Evolutionary conservation across 352 stramenopile genomes (phyloP), one percentile per base, ranked within the genome.

Genomic region (Phytophthora megakarya): DNA sequence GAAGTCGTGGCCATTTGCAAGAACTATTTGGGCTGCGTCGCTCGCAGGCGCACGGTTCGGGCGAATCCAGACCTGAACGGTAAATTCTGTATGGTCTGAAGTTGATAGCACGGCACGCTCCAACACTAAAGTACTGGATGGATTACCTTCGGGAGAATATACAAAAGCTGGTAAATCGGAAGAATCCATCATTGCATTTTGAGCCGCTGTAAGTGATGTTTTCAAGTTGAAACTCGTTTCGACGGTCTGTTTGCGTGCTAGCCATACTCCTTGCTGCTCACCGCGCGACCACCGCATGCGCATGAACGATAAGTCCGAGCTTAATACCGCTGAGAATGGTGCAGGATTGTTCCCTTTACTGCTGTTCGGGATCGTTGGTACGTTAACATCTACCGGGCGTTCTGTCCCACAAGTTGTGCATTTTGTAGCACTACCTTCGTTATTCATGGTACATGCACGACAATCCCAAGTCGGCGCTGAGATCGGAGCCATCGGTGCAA

Each of bases 221-320:
- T 48, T 32, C 15, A 92, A 46, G 33, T 88, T 67, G 42, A 89
- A 90, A 28, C 13, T 30, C 23, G 22, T 52, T 28, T 64, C 45
- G 5, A 77, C 35, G 12, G 25, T 28, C 50, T 86, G 60, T 67
- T 79, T 76, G 21, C 66, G 73, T 3, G 88, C 88, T 16, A 96
- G 56, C 88, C 88, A 96, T 3, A 92, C 80, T 26, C 88, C 88
- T 33, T 88, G 78, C 45, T 95, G 81, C 35, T 96, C 88, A 0
- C 88, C 88, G 22, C 88, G 82, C 19, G 84, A 92, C 88, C 88
- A 96, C 30, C 65, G 78, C 40, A 96, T 67, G 10, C 84, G 73
- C 84, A 95, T 89, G 60, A 96, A 93, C 3, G 75, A 84, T 44
- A 81, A 68, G 37, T 60, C 83, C 42, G 71, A 60, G 45, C 85